phyloP scores from a whole-genome alignment of 306 rosid species.

The Dicorynia guianensis region DNA sequence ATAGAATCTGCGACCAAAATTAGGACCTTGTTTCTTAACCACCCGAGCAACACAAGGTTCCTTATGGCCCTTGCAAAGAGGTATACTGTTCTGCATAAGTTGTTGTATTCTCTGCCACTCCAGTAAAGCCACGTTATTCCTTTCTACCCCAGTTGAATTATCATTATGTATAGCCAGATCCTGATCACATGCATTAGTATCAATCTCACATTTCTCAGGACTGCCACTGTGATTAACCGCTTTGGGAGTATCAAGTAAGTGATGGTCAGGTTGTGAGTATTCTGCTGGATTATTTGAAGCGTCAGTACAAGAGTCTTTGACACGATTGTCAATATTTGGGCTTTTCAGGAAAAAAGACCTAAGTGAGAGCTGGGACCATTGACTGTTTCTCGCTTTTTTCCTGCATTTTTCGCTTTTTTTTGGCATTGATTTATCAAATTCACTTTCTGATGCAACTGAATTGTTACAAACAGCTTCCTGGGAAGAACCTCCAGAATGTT shows the following conservation, averaged over 20 bases:
- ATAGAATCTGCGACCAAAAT: conserved; percentile 85
- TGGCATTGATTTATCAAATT: conserved; percentile 37
- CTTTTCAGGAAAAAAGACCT: conserved; percentile 76
- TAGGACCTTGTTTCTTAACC: conserved; percentile 90
- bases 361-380: conserved; percentile 73
- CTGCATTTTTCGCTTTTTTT: conserved; percentile 43
- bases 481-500: conserved; percentile 37
- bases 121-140: conserved; percentile 62
- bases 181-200: conserved; percentile 44
- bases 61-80: conserved; percentile 87
- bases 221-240: conserved; percentile 43
- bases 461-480: conserved; percentile 39
- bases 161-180: conserved; percentile 49
- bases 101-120: conserved; percentile 95
- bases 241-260: conserved; percentile 46
- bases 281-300: conserved; percentile 44
- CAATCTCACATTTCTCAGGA: conserved; percentile 47
- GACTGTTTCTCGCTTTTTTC: conserved; percentile 73
- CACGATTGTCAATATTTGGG: conserved; percentile 39
- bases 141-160: conserved; percentile 56
- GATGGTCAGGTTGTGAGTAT: conserved; percentile 48
- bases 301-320: conserved; percentile 40
- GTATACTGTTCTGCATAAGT: conserved; percentile 90
- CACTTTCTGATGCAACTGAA: conserved; percentile 31
- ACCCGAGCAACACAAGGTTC: conserved; percentile 87